A percentile compares a stretch with the other conserved stretches of the same genome.
Evolutionary conservation across 495 filamentous ascomycete species (phyloP).

Genomic region (Aspergillus indologenus): DNA sequence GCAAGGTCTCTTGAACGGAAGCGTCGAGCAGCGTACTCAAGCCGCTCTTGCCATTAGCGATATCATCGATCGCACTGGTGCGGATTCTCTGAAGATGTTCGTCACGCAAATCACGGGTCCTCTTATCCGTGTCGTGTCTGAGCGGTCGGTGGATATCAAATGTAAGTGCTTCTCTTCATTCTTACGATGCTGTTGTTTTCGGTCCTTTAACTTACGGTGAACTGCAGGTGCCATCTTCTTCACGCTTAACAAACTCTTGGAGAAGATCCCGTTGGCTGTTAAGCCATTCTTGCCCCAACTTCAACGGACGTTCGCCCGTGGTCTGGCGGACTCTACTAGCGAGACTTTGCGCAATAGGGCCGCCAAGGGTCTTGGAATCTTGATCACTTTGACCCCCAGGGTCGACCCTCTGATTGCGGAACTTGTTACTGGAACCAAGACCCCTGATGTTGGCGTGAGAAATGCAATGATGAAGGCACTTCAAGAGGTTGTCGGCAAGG

Average conservation of each 20-base stretch:
- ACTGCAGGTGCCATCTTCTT: constrained; percentile 75
- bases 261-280: constrained; percentile 93
- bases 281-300: constrained; percentile 97
- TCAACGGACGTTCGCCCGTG: constrained; percentile 94
- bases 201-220: constrained; percentile 10
- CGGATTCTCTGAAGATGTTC: constrained; percentile 82
- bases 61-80: constrained; percentile 84
- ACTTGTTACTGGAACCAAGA: constrained; percentile 90
- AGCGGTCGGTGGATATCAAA: constrained; percentile 92
- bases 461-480: constrained; percentile 97
- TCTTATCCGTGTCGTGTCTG: constrained; percentile 93
- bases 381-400: constrained; percentile 93
- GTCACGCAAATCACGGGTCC: constrained; percentile 98
- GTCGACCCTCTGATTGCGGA: constrained; percentile 90
- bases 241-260: constrained; percentile 89
- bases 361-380: constrained; percentile 91
- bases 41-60: constrained; percentile 92
- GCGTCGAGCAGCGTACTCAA: constrained; percentile 83
- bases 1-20: constrained; percentile 95
- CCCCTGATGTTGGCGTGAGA: constrained; percentile 79
- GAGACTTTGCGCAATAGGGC: constrained; percentile 82
- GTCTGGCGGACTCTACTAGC: constrained; percentile 87
- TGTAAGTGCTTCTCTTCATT: constrained; percentile 31
- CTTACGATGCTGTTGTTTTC: not conserved
- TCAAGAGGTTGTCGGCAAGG: constrained; percentile 94